Base-by-base conservation (phyloP, 108 stramenopile species). In the Skeletonema grethae region DNA sequence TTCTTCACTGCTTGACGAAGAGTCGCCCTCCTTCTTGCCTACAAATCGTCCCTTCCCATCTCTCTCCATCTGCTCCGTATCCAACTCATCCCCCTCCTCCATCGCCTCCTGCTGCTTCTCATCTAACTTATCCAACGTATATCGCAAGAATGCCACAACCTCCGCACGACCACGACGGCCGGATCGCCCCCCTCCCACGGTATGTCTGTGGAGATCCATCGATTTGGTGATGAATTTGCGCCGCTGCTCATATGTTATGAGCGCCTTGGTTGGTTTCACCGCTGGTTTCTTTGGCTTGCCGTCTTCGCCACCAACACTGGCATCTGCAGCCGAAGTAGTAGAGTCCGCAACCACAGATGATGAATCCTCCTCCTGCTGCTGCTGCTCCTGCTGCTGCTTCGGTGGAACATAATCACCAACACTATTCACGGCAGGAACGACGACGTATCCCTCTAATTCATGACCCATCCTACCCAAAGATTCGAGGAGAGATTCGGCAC, bases 91-190 rank as follows among this genome's bases (percentile, higher is more conserved):
- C 63, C 63, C 65, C 35, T 65, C 63, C 76, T 36, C 61, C 72
- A 75, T 43, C 22, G 60, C 64, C 58, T 68, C 72, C 61, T 82
- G 73, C 57, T 72, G 56, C 62, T 74, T 65, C 67, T 75, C 82
- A 35, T 79, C 77, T 65, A 79, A 57, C 12, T 72, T 56, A 9
- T 79, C 77, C 58, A 79, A 56, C 35, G 62, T 66, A 29, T 55
- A 38, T 12, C 77, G 46, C n/a, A 79, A 62, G 57, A 79, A 79
- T 9, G 78, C 71, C n/a, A 72, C 71, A 34, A 70, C 72, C 30
- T 79, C 78, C 16, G 78, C 78, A 7, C 78, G 66, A 30, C 78
- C 78, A 18, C 78, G 65, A 13, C 78, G 69, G 16, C 78, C 78
- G 1, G 71, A 72, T 32, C 78, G 61, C 28, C 78, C 78, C 20